Percentiles rank a stretch among this genome's conserved stretches.
phyloP scores from a whole-genome alignment of 1,139 yeast genomes.

The Geotrichum restrictum region DNA sequence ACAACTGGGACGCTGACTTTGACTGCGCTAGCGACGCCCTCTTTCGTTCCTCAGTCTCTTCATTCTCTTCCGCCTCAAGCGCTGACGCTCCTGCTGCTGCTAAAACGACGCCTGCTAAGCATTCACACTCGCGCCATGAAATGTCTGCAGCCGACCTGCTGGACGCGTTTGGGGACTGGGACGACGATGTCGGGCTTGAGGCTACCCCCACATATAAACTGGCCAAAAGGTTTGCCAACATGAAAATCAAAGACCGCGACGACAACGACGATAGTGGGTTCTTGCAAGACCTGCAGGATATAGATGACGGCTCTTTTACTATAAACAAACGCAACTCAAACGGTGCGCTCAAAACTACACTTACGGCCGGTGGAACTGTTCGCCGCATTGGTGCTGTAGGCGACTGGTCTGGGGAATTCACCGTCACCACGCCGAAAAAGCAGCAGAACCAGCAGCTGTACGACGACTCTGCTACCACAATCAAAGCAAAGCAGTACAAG shows the following conservation, averaged over 20 bases:
- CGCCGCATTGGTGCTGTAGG: background rate
- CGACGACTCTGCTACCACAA: slow-evolving; percentile 3
- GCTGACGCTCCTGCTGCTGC: background rate
- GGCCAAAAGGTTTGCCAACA: background rate
- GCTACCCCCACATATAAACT: slow-evolving; percentile 4
- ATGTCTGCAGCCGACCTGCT: slow-evolving; percentile 16
- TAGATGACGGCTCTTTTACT: slow-evolving; percentile 1
- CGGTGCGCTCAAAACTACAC: background rate
- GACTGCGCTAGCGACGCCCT: slow-evolving; percentile 17
- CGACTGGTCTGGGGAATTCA: slow-evolving; percentile 2
- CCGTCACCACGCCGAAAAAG: background rate
- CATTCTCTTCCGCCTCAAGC: slow-evolving; percentile 1
- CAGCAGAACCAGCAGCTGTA: background rate
- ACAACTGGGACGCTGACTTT: slow-evolving; percentile 22
- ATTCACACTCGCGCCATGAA: slow-evolving; percentile 4
- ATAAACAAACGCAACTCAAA: background rate
- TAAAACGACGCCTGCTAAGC: background rate
- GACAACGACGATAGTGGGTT: background rate
- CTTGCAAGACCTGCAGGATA: slow-evolving; percentile 1
- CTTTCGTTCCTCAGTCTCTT: slow-evolving; percentile 19
- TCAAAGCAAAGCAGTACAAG: slow-evolving; percentile 10
- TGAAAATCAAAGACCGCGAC: background rate
- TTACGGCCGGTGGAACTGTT: background rate
- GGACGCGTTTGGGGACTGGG: slow-evolving; percentile 16
- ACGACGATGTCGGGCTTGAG: slow-evolving; percentile 12